Percentiles rank a stretch among this genome's conserved stretches.
These are phyloP conservation scores for Boletus tylopilopsis DNA, from an alignment of 768 basidiomycete genomes.

Conservation along the genomic window DNA sequence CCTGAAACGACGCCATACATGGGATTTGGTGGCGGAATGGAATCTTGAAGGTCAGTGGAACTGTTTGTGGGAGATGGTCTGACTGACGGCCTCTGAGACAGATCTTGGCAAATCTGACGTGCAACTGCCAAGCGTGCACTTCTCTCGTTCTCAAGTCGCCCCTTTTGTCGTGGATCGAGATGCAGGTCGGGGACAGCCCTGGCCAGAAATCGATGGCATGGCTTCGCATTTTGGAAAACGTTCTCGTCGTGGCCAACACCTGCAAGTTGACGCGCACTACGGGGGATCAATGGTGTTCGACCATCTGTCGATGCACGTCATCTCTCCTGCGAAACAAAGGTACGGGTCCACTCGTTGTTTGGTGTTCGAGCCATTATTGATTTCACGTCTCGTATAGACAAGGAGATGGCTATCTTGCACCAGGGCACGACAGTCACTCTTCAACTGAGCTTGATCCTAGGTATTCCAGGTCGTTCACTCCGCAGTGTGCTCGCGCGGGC, in stretches of 20 bases:
- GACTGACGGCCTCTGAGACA: no score
- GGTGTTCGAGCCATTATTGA: no score
- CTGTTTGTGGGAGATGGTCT: no score
- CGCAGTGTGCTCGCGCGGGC: conserved; percentile 30
- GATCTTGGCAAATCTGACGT: conserved; percentile 75
- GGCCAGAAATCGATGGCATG: conserved; percentile 52
- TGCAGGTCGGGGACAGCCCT: conserved; percentile 44
- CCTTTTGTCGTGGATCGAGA: conserved; percentile 79
- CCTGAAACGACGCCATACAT: conserved; percentile 77
- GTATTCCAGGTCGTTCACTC: conserved; percentile 24
- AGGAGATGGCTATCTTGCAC: conserved; percentile 3
- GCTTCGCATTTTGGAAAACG: conserved; percentile 64
- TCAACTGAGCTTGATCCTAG: conserved; percentile 36
- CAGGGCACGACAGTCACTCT: conserved; percentile 32
- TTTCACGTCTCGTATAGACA: no score
- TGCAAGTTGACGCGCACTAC: conserved; percentile 52
- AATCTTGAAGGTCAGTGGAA: conserved; percentile 62
- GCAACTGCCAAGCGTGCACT: conserved; percentile 61
- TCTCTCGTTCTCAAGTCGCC: conserved; percentile 70
- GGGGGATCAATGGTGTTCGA: conserved; percentile 50
- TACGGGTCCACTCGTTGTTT: no score
- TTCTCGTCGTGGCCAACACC: conserved; percentile 47
- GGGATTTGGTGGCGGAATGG: conserved; percentile 70
- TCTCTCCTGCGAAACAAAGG: no score
- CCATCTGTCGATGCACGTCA: no score